Evolutionary conservation across 345 rosid species (phyloP), one percentile per base, ranked within the genome.

Genomic region (Lepidium sativum): DNA sequence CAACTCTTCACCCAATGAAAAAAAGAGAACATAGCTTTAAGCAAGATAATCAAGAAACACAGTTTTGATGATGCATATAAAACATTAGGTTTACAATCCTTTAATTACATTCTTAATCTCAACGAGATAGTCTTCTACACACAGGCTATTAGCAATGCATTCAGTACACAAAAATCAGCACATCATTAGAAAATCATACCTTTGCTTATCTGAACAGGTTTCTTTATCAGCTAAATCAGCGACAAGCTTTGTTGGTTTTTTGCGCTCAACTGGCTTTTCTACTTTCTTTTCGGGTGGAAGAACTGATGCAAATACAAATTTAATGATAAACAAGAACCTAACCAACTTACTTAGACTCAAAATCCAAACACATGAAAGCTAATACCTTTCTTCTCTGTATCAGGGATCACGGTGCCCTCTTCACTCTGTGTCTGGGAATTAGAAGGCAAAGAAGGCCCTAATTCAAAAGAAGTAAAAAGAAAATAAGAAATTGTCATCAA

Each of bases 171-270:
- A 38, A 71, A 64, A 12, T 31, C 65, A 56, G 21, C 23, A 32
- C 15, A 33, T 25, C 42, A 25, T 12, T 1, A 61, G 27, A 65
- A 68, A 57, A 70, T 29, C 42, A 57, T 80, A 88, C 99, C 96
- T 86, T 79, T 88, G 99, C 80, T 84, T 94, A 74, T 71, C 91
- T 25, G 97, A 94, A 66, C 87, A 77, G 67, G 73, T 84, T 82
- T 82, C 92, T 65, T 79, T 83, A 61, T 89, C 96, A 31, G 74
- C 64, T 63, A 86, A 57, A 72, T 80, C 82, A 58, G 65, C 69
- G 66, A 62, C 60, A 62, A 84, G 66, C 57, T 68, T 75, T 49
- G 72, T 72, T 13, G 78, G 68, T 58, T 74, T 85, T 76, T 72
- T 84, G 31, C 82, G 75, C 69, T 80, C 79, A 72, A 64, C 14